Conservation (phyloP, 257 asterid genomes). For the Solanum bukasovii region DNA sequence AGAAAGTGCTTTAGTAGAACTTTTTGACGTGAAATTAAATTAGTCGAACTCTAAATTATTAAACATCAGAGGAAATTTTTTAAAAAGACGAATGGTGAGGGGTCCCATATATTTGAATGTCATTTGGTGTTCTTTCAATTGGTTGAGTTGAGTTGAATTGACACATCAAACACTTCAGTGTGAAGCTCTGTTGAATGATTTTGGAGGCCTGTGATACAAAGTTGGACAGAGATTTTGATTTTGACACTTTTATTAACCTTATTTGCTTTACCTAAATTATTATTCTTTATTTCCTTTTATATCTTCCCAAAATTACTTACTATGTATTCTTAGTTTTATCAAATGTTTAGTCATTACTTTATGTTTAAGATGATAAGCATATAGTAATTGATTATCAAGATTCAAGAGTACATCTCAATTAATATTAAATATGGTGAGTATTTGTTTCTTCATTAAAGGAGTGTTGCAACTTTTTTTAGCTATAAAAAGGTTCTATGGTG, state of each 20-base stretch:
- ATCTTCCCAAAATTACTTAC: background rate
- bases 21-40: background rate
- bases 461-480: background rate
- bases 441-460: background rate
- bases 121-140: constrained; percentile 4
- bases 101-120: background rate
- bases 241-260: background rate
- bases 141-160: background rate
- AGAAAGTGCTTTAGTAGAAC: background rate
- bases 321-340: background rate
- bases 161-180: background rate
- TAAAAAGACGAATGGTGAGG: background rate
- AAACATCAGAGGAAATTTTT: background rate
- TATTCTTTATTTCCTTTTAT: background rate
- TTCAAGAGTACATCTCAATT: background rate
- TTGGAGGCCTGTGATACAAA: background rate
- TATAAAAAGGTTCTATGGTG: background rate
- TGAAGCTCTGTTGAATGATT: background rate
- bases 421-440: background rate
- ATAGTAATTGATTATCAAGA: background rate
- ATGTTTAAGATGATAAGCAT: background rate
- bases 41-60: background rate
- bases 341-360: background rate
- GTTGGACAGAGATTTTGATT: background rate
- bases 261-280: background rate